Percentiles rank a stretch among this genome's conserved stretches.
phyloP scores from a whole-genome alignment of 768 basidiomycete species.

The Xerocomellus amylosporus region DNA sequence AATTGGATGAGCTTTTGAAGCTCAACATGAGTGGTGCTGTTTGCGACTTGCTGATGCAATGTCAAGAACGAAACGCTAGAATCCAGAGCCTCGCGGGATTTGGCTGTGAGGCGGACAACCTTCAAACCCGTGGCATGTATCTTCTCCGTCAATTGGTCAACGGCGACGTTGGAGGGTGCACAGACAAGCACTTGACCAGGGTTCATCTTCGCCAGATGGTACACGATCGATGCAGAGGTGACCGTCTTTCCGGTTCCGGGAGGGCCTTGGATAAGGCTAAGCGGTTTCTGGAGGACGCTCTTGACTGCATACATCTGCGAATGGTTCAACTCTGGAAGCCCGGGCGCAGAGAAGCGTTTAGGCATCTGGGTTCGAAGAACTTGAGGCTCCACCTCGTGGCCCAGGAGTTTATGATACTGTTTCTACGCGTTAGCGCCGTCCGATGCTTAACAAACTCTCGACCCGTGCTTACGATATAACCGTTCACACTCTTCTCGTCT shows the following conservation, averaged over 20 bases:
- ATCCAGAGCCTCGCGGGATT: constrained; percentile 96
- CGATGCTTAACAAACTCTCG: not conserved
- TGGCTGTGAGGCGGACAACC: constrained; percentile 95
- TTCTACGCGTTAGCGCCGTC: constrained; percentile 2
- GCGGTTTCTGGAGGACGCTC: constrained; percentile 95
- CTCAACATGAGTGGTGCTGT: constrained; percentile 93
- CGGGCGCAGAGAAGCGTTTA: constrained; percentile 95
- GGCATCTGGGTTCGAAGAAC: constrained; percentile 90
- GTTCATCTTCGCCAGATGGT: constrained; percentile 99
- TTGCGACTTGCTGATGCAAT: constrained; percentile 95
- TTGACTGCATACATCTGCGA: constrained; percentile 99
- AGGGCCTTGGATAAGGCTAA: constrained; percentile 97
- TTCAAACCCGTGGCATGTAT: constrained; percentile 99
- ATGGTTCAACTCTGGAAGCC: constrained; percentile 96
- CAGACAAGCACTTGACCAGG: constrained; percentile 98
- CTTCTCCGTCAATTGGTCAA: constrained; percentile 98
- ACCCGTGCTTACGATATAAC: constrained; percentile 79
- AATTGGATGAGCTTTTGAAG: constrained; percentile 97
- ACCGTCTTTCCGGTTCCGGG: constrained; percentile 99
- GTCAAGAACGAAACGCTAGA: constrained; percentile 94
- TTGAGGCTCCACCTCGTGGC: constrained; percentile 96
- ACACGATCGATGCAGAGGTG: constrained; percentile 97
- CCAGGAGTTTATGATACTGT: constrained; percentile 97
- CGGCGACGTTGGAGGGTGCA: constrained; percentile 98
- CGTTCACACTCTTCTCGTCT: constrained; percentile 98